These are phyloP conservation scores for Periconia sp. DNA, from an alignment of 2,329 filamentous ascomycete genomes.

Conservation along the genomic window DNA sequence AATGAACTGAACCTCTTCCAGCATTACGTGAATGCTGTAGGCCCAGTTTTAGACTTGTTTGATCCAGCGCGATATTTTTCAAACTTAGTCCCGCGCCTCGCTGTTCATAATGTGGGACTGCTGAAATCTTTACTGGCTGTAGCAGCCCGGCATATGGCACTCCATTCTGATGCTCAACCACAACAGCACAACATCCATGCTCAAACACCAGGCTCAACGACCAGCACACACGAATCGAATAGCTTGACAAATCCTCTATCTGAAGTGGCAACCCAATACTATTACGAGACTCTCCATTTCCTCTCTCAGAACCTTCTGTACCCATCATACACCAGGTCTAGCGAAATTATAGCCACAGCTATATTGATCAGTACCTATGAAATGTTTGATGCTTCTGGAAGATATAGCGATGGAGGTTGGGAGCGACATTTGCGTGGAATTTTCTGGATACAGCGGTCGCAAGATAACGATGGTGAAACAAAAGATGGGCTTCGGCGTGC, in stretches of 20 bases:
- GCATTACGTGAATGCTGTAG: conserved; percentile 46
- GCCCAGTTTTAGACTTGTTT: conserved; percentile 52
- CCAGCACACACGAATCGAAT: conserved; percentile 10
- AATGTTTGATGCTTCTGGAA: conserved; percentile 66
- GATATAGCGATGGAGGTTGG: conserved; percentile 56
- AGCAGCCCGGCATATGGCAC: conserved; percentile 58
- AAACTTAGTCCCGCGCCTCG: conserved; percentile 40
- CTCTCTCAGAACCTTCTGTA: conserved; percentile 65
- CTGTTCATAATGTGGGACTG: conserved; percentile 61
- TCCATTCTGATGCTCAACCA: conserved; percentile 39
- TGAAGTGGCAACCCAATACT: conserved; percentile 58
- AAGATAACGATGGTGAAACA: conserved; percentile 65
- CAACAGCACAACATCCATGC: conserved; percentile 34
- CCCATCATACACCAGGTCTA: conserved; percentile 62
- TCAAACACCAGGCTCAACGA: conserved; percentile 21
- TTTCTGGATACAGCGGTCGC: conserved; percentile 70
- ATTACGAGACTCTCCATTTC: conserved; percentile 68
- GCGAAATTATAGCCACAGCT: conserved; percentile 65
- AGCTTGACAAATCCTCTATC: conserved; percentile 35
- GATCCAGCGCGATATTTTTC: conserved; percentile 50
- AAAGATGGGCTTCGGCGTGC: conserved; percentile 60
- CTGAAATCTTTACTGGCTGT: conserved; percentile 65
- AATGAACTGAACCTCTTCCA: conserved; percentile 48
- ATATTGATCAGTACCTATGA: conserved; percentile 69
- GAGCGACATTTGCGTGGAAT: conserved; percentile 68